Conservation (phyloP, 352 stramenopile genomes). For the Chrysophaeum taylorii region DNA sequence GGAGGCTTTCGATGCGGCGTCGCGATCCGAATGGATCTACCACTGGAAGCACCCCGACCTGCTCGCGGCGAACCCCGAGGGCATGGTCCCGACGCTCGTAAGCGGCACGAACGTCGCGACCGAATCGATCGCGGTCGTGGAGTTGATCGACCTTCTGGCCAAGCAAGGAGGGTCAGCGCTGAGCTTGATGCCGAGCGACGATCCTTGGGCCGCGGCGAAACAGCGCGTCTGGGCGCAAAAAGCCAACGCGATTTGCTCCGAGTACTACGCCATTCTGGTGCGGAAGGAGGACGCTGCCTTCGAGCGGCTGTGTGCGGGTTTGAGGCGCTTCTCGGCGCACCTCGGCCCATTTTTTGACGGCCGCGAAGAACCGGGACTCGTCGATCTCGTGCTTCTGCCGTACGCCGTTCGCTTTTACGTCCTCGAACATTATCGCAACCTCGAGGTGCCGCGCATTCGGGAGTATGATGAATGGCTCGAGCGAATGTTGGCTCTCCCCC, state of each 20-base stretch:
- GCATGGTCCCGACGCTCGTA: constrained; percentile 48
- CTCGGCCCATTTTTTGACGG: constrained; percentile 35
- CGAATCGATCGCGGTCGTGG: constrained; percentile 42
- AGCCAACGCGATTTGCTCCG: constrained; percentile 46
- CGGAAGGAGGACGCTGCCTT: constrained; percentile 42
- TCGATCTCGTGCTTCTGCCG: constrained; percentile 45
- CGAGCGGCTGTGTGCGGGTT: constrained; percentile 36
- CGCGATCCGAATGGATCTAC: constrained; percentile 51
- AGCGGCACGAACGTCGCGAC: constrained; percentile 36
- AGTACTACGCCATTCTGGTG: constrained; percentile 51
- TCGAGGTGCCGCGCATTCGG: constrained; percentile 30
- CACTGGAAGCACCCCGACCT: constrained; percentile 52
- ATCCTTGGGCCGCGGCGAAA: constrained; percentile 42
- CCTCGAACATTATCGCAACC: constrained; percentile 50
- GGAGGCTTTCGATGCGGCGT: constrained; percentile 41
- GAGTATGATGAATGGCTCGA: constrained; percentile 45
- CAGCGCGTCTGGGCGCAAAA: constrained; percentile 42
- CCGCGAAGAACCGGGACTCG: constrained; percentile 34
- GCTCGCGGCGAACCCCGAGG: constrained; percentile 36
- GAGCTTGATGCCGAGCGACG: constrained; percentile 34
- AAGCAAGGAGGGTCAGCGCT: constrained; percentile 23
- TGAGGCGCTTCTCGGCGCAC: constrained; percentile 41
- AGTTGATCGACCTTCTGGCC: constrained; percentile 46
- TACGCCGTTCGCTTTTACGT: constrained; percentile 52
- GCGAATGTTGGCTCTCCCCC: constrained; percentile 39